Evolutionary conservation across 306 rosid species (phyloP), one percentile per base, ranked within the genome.

Genomic region (Argentina anserina): DNA sequence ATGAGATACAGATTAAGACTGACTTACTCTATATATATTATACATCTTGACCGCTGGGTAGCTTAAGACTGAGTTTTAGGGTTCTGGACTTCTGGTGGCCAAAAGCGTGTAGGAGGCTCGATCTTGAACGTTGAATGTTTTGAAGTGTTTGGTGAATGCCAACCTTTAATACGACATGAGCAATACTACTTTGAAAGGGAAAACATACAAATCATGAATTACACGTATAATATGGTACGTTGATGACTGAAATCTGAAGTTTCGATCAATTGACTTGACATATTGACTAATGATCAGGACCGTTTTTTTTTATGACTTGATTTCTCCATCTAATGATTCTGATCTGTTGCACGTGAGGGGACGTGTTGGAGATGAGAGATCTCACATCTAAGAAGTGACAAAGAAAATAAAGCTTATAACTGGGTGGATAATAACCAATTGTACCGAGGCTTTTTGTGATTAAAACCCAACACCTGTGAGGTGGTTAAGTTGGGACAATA

Each of bases 91-190:
- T 7, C 9, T 55, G 65, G 26, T 61, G 42, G 42, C 7, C 18
- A 61, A 49, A 37, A 39, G 52, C 65, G 75, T 53, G 73, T 49
- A 14, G 0, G 40, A 49, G 34, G 31, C 45, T 56, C 9, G 60
- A 7, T 55, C 23, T 50, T 69, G 63, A 68, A 69, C 34, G 74
- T 69, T 69, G 75, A 70, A 37, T 52, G 29, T 34, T 47, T 70
- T 70, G 47, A 50, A 36, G 36, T 52, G 17, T 21, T 52, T 50
- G 47, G 41, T 6, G 23, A 8, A 34, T 70, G 49, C 36, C 23
- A 36, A 55, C 20, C 29, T 53, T 53, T 71, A 55, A 55, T 28
- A 18, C 20, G 52, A 71, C 53, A 26, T 28, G 43, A 61, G 12
- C 47, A 12, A 7, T 34, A 9, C 47, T 33, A 20, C 1, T 20